A percentile compares a stretch with the other conserved stretches of the same genome.
phyloP scores from a whole-genome alignment of 805 yeast species.

The Torulaspora indica region DNA sequence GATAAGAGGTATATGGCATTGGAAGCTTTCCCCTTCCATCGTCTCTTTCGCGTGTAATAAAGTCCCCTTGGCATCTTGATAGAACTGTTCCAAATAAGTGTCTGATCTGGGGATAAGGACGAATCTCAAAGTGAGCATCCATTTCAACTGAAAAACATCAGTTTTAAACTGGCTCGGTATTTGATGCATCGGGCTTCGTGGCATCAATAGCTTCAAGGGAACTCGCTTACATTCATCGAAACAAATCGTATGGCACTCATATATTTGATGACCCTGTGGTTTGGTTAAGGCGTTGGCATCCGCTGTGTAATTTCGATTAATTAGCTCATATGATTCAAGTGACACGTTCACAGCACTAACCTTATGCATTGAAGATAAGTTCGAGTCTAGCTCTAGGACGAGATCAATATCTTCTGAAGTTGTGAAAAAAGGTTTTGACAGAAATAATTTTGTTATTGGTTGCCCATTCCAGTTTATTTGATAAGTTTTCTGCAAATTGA shows the following conservation, averaged over 20 bases:
- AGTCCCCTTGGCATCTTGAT: constrained; percentile 38
- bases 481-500: constrained; percentile 35
- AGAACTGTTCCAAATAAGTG: constrained; percentile 26
- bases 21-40: constrained; percentile 40
- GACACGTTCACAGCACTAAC: constrained; percentile 39
- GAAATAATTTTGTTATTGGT: constrained; percentile 38
- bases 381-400: constrained; percentile 33
- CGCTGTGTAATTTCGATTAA: constrained; percentile 32
- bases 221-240: constrained; percentile 29
- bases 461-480: constrained; percentile 41
- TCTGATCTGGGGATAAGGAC: constrained; percentile 29
- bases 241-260: constrained; percentile 34
- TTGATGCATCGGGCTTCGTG: constrained; percentile 36
- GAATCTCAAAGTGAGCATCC: constrained; percentile 38
- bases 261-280: constrained; percentile 23
- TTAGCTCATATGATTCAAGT: constrained; percentile 37
- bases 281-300: constrained; percentile 10
- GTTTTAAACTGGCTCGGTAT: constrained; percentile 40
- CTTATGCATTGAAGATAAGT: constrained; percentile 28
- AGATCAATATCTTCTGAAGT: constrained; percentile 45
- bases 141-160: constrained; percentile 38
- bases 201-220: constrained; percentile 30
- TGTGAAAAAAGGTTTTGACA: constrained; percentile 41
- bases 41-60: constrained; percentile 34
- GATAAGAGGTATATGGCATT: constrained; percentile 43